A percentile compares a stretch with the other conserved stretches of the same genome.
phyloP scores from a whole-genome alignment of 441 rosid genomes.

The Populus hybrid region DNA sequence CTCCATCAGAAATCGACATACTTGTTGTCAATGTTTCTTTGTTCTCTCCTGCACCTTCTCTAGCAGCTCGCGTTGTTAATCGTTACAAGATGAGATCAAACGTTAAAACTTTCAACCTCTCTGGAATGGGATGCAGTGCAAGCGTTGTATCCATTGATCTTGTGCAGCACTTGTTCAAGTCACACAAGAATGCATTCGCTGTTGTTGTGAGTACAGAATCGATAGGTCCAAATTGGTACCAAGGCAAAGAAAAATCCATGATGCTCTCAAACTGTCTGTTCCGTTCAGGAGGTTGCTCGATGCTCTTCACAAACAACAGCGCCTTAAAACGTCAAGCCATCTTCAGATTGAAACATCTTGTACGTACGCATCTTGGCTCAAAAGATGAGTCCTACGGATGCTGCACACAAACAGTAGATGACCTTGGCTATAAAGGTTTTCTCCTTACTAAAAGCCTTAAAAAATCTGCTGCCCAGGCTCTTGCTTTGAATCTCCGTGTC shows the following conservation, averaged over 20 bases:
- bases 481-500: conserved; percentile 40
- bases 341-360: conserved; percentile 41
- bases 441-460: conserved; percentile 43
- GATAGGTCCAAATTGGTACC: conserved; percentile 61
- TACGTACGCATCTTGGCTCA: conserved; percentile 50
- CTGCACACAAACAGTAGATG: conserved; percentile 58
- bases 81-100: conserved; percentile 61
- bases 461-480: conserved; percentile 51
- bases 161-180: conserved; percentile 43
- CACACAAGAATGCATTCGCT: conserved; percentile 35
- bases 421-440: conserved; percentile 46
- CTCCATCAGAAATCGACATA: conserved; percentile 51
- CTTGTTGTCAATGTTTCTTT: conserved; percentile 60
- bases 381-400: conserved; percentile 57
- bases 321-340: conserved; percentile 36
- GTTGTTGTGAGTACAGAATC: conserved; percentile 69
- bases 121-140: conserved; percentile 82
- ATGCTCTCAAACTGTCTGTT: conserved; percentile 65
- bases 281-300: conserved; percentile 64
- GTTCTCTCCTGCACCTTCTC: conserved; percentile 58
- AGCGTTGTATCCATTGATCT: conserved; percentile 52
- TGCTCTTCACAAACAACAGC: conserved; percentile 52
- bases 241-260: conserved; percentile 69
- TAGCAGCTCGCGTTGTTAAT: conserved; percentile 52
- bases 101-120: conserved; percentile 53